These are phyloP conservation scores for Penicillium hordei DNA, from an alignment of 2,329 filamentous ascomycete species.

Conservation along the genomic window DNA sequence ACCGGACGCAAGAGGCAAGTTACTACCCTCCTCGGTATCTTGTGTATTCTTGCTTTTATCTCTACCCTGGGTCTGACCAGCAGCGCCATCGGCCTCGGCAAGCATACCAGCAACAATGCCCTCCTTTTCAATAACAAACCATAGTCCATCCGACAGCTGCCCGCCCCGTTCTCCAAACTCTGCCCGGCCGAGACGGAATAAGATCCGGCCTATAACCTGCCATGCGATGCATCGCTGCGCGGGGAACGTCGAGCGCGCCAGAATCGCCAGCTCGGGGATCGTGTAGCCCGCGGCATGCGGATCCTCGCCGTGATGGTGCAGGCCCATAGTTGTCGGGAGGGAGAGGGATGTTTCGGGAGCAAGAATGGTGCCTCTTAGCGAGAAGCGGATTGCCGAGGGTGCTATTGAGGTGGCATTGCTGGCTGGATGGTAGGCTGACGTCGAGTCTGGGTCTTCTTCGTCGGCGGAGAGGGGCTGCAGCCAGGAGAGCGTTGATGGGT, in stretches of 20 bases:
- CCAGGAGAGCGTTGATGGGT: conserved; percentile 85
- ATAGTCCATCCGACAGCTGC: conserved; percentile 73
- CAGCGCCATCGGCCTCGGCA: conserved; percentile 68
- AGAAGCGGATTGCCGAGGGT: conserved; percentile 78
- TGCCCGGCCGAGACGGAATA: conserved; percentile 78
- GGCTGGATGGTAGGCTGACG: conserved; percentile 79
- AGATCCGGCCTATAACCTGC: conserved; percentile 80
- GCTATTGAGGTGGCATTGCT: conserved; percentile 64
- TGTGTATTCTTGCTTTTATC: conserved; percentile 5
- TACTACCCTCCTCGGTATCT: not conserved
- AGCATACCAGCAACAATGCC: conserved; percentile 73
- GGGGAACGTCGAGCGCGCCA: conserved; percentile 78
- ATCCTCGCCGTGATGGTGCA: conserved; percentile 91
- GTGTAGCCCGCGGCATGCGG: conserved; percentile 95
- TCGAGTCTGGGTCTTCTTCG: conserved; percentile 61
- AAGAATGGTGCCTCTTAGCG: conserved; percentile 78
- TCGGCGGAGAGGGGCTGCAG: conserved; percentile 72
- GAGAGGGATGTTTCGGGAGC: conserved; percentile 71
- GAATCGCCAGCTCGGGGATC: conserved; percentile 75
- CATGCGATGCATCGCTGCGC: conserved; percentile 89
- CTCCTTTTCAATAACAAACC: conserved; percentile 74
- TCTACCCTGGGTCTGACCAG: conserved; percentile 37
- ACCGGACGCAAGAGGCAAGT: conserved; percentile 23
- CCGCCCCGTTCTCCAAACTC: conserved; percentile 63
- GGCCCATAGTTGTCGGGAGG: conserved; percentile 73